Percentiles rank a stretch among this genome's conserved stretches.
phyloP scores from a whole-genome alignment of 495 filamentous ascomycete genomes.

The Chaetomium fimeti region DNA sequence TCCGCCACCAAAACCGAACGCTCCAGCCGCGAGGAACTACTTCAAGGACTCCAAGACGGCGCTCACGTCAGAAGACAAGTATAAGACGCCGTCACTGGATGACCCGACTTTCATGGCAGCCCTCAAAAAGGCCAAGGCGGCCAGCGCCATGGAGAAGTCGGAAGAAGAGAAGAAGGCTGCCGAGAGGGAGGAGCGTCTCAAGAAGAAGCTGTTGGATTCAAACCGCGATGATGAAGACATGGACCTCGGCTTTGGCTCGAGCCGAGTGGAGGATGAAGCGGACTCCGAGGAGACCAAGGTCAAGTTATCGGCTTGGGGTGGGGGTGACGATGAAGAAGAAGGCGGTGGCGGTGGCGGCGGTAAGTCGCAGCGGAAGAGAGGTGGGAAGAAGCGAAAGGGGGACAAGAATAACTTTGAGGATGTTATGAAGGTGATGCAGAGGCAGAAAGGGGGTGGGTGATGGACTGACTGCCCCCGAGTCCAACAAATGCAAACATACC shows the following conservation, averaged over 20 bases:
- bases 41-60: slow-evolving; percentile 55
- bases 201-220: slow-evolving; percentile 70
- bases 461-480: neutral
- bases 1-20: slow-evolving; percentile 42
- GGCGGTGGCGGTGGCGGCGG: slow-evolving; percentile 49
- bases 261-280: slow-evolving; percentile 75
- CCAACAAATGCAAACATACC: neutral
- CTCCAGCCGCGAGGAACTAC: slow-evolving; percentile 53
- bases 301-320: slow-evolving; percentile 64
- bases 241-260: slow-evolving; percentile 90
- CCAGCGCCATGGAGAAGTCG: slow-evolving; percentile 54
- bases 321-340: slow-evolving; percentile 45
- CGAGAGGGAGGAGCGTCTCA: slow-evolving; percentile 60
- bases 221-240: slow-evolving; percentile 88
- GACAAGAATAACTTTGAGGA: slow-evolving; percentile 78
- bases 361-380: slow-evolving; percentile 71
- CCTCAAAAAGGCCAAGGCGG: slow-evolving; percentile 75
- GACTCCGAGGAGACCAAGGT: slow-evolving; percentile 61
- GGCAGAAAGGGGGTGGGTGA: slow-evolving; percentile 43
- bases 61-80: slow-evolving; percentile 43
- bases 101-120: slow-evolving; percentile 83
- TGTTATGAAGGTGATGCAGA: slow-evolving; percentile 76
- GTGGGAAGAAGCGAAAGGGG: slow-evolving; percentile 77
- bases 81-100: slow-evolving; percentile 56
- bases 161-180: slow-evolving; percentile 48